These are phyloP conservation scores for Aspergillus sp. DNA, from an alignment of 2,329 filamentous ascomycete species.

Conservation along the genomic window DNA sequence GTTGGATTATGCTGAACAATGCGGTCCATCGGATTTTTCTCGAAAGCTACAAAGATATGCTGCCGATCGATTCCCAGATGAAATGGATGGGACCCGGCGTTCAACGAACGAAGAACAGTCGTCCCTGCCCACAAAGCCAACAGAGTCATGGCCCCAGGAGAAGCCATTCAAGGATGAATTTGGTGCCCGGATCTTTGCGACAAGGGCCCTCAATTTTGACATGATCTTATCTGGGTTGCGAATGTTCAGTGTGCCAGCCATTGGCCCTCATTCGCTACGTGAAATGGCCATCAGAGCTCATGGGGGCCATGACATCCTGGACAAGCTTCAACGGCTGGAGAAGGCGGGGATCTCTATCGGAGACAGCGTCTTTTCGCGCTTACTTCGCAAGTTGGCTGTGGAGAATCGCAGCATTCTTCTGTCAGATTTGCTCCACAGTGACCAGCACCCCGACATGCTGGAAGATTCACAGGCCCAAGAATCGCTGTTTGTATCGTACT, in stretches of 20 bases:
- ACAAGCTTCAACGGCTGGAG: conserved; percentile 61
- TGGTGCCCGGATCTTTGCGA: conserved; percentile 79
- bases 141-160: conserved; percentile 17
- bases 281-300: conserved; percentile 69
- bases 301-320: conserved; percentile 55
- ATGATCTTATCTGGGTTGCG: conserved; percentile 68
- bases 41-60: conserved; percentile 22
- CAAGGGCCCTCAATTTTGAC: conserved; percentile 69
- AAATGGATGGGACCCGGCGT: neutral
- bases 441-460: conserved; percentile 65
- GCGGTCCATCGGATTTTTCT: conserved; percentile 26
- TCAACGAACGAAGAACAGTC: conserved; percentile 11
- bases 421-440: conserved; percentile 54
- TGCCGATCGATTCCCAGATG: conserved; percentile 14
- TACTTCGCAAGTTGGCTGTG: conserved; percentile 63
- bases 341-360: conserved; percentile 63
- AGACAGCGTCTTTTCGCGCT: conserved; percentile 62
- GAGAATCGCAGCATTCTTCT: conserved; percentile 55
- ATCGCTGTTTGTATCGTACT: conserved; percentile 52
- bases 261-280: conserved; percentile 75
- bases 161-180: conserved; percentile 65
- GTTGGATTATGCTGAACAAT: conserved; percentile 37
- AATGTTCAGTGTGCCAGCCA: conserved; percentile 67
- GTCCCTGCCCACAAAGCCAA: conserved; percentile 2
- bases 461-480: conserved; percentile 57